Evolutionary conservation across 2,329 filamentous ascomycete species (phyloP).

Genomic region (Fusarium gaditjirri): DNA sequence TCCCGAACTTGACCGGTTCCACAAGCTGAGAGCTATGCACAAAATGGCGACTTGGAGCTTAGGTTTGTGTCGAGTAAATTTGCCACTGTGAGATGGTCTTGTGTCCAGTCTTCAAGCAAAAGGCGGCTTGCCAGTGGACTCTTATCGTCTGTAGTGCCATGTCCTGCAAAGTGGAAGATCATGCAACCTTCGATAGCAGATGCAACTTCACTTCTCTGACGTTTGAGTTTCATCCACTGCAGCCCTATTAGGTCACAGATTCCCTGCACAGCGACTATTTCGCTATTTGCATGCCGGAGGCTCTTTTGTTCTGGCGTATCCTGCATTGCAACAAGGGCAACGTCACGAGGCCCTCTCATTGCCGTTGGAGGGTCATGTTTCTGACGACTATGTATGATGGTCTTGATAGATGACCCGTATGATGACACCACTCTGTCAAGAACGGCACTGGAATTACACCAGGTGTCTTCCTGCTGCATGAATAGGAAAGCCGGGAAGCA

Average conservation of each 20-base stretch:
- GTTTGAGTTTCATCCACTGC: neutral
- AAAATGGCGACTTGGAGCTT: rapidly evolving
- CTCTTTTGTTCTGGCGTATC: neutral
- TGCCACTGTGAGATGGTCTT: neutral
- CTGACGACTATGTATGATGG: too few species aligned
- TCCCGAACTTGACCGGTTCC: neutral
- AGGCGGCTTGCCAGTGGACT: neutral
- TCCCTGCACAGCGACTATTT: neutral
- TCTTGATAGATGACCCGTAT: too few species aligned
- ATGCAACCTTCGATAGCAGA: neutral
- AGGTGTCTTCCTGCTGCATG: too few species aligned
- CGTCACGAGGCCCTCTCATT: too few species aligned
- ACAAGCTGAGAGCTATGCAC: neutral
- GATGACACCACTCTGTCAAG: too few species aligned
- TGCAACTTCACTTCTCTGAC: neutral
- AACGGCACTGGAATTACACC: too few species aligned
- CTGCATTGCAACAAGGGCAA: neutral
- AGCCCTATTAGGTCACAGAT: neutral
- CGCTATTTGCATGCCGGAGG: neutral
- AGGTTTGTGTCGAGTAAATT: neutral
- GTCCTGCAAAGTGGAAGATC: neutral
- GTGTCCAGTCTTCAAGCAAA: neutral
- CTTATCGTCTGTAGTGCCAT: neutral
- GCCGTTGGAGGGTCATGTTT: too few species aligned
- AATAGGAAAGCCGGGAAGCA: too few species aligned